phyloP scores from a whole-genome alignment of 306 rosid genomes.

The Vigna hirtella region DNA sequence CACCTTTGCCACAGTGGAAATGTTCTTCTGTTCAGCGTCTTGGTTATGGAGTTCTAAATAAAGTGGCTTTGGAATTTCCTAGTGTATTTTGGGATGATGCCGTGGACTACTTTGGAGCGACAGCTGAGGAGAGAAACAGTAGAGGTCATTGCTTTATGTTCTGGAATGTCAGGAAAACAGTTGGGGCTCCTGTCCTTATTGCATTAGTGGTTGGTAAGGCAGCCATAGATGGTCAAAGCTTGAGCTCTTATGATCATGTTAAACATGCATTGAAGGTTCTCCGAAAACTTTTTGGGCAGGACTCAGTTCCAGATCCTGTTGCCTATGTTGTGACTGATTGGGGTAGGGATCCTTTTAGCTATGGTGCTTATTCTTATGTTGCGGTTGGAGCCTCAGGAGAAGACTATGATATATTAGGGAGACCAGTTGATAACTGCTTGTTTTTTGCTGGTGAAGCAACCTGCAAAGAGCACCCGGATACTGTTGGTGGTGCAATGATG shows the following conservation, averaged over 20 bases:
- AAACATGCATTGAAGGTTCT: slow-evolving; percentile 89
- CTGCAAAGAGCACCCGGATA: slow-evolving; percentile 99
- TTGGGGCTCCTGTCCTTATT: slow-evolving; percentile 97
- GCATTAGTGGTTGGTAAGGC: slow-evolving; percentile 98
- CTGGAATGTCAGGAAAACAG: slow-evolving; percentile 97
- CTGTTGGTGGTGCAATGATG: slow-evolving; percentile 99
- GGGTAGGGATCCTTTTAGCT: slow-evolving; percentile 98
- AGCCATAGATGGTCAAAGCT: slow-evolving; percentile 82
- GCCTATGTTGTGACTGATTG: slow-evolving; percentile 96
- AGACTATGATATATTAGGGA: slow-evolving; percentile 92
- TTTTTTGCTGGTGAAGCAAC: slow-evolving; percentile 99
- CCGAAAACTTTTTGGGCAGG: slow-evolving; percentile 93
- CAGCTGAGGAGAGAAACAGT: slow-evolving; percentile 84
- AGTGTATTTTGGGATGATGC: slow-evolving; percentile 97
- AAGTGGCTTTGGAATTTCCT: slow-evolving; percentile 92
- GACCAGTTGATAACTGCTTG: slow-evolving; percentile 91
- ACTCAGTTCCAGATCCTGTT: slow-evolving; percentile 89
- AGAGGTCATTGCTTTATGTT: slow-evolving; percentile 99
- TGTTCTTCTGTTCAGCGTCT: slow-evolving; percentile 84
- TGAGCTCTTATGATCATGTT: slow-evolving; percentile 79
- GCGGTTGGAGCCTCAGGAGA: slow-evolving; percentile 99
- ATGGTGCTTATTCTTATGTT: slow-evolving; percentile 95
- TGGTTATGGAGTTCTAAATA: slow-evolving; percentile 97
- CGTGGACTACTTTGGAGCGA: slow-evolving; percentile 98
- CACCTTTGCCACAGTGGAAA: slow-evolving; percentile 94